A percentile compares a stretch with the other conserved stretches of the same genome.
Conservation (phyloP, 805 yeast species). For the Kodamaea fukazawae region DNA sequence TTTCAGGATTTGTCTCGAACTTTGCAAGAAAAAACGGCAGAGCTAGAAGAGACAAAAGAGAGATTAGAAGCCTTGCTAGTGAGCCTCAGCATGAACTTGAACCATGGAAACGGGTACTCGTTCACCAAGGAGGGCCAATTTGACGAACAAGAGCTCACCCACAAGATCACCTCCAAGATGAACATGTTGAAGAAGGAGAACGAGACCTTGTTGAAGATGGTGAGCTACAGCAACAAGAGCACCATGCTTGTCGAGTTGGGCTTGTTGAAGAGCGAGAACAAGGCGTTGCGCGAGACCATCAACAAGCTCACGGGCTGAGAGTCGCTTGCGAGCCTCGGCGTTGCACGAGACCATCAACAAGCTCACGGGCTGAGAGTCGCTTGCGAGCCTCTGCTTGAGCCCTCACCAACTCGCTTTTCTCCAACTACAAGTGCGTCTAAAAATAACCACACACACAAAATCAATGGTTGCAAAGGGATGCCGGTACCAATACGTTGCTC, state of each 20-base stretch:
- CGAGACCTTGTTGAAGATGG: conserved; percentile 63
- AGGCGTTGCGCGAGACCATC: conserved; percentile 4
- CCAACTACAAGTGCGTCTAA: too few species aligned
- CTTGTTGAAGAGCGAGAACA: conserved; percentile 45
- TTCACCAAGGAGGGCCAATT: conserved; percentile 56
- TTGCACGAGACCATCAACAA: conserved; percentile 3
- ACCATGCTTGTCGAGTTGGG: conserved; percentile 69
- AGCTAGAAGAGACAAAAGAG: conserved; percentile 58
- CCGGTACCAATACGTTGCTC: too few species aligned
- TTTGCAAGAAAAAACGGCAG: conserved; percentile 43
- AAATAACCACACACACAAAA: too few species aligned
- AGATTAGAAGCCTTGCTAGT: conserved; percentile 60
- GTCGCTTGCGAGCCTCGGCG: too few species aligned
- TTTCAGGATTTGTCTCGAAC: conserved; percentile 49
- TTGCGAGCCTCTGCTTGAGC: too few species aligned
- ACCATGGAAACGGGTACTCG: conserved; percentile 23
- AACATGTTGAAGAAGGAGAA: conserved; percentile 65
- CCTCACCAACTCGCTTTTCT: too few species aligned
- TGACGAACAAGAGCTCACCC: conserved; percentile 74
- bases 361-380: too few species aligned
- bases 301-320: too few species aligned
- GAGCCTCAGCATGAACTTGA: conserved; percentile 22
- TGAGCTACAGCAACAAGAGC: conserved; percentile 73
- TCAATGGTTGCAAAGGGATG: too few species aligned
- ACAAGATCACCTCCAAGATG: conserved; percentile 63